Evolutionary conservation across 2,329 filamentous ascomycete species (phyloP), one percentile per base, ranked within the genome.

Genomic region (Fusarium sambucinum): DNA sequence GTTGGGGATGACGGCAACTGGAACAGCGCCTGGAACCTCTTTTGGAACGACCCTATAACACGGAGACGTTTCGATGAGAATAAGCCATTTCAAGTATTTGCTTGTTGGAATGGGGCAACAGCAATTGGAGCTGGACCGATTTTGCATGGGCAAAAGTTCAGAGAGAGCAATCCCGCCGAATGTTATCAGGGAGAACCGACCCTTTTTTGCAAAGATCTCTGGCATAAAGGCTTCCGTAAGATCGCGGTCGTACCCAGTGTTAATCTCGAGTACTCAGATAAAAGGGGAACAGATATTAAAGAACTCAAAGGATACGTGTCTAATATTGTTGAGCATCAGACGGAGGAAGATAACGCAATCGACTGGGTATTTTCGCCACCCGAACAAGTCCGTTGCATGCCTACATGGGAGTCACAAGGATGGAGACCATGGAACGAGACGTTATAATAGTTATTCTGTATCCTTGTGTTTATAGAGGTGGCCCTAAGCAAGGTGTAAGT

Each of bases 71-170:
- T 32, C 8, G 14, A 33, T 4, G 14, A 14, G 8, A 12, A 17
- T 8, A 33, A 17, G 14, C 32, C 32, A 1, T 85, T 89, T 61
- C 87, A 89, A 72, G 87, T 88, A 0, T 89, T 87, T 60, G 74
- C 86, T 1, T 89, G 87, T 73, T 89, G 87, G 87, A 88, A 89
- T 60, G 87, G 87, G 4, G 85, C 83, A 0, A 79, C 80, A 0
- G 81, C 80, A 0, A 82, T 89, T 52, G 77, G 76, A 0, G 86
- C 85, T 40, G 84, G 85, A 0, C 72, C 89, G 11, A 59, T 86
- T 6, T 75, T 77, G 0, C 75, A 77, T 0, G 77, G 76, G 12
- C 73, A 88, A 4, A 64, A 72, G 8, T 89, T 89, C 69, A 80
- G 87, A 2, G 70, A 76, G 17, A 68, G 64, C 2, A 42, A 23